Evolutionary conservation across 83 land plant species (phyloP).

Genomic region (Diphasiastrum complanatum): DNA sequence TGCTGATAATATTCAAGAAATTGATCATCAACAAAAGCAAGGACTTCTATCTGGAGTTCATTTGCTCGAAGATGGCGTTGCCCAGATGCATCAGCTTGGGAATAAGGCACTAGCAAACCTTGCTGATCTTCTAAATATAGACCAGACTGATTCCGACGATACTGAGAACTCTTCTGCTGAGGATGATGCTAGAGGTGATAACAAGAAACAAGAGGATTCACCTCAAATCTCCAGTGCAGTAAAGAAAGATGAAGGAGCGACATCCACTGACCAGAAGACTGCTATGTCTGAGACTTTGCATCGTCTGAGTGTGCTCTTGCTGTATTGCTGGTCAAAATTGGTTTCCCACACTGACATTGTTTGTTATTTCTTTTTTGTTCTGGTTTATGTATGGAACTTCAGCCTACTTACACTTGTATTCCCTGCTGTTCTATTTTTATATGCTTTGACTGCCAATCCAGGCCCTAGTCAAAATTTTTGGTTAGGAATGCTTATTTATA

Average conservation of each 20-base stretch:
- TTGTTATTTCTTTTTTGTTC: conserved; percentile 82
- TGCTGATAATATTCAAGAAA: too few species aligned
- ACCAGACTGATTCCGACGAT: conserved; percentile 53
- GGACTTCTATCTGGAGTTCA: conserved; percentile 66
- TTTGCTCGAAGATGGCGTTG: conserved; percentile 81
- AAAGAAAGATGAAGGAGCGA: not conserved
- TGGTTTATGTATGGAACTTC: conserved; percentile 93
- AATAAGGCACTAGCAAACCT: conserved; percentile 84
- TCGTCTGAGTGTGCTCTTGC: conserved; percentile 51
- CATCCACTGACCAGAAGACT: not conserved
- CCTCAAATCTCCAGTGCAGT: not conserved
- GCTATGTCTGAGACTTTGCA: conserved; percentile 42
- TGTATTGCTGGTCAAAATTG: conserved; percentile 59
- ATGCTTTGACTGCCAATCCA: conserved; percentile 92
- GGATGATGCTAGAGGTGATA: conserved; percentile 42
- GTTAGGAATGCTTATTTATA: conserved; percentile 85
- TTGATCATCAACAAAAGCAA: conserved; percentile 16
- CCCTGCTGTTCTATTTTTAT: conserved; percentile 72
- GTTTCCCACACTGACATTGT: conserved; percentile 75
- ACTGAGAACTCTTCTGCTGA: conserved; percentile 45
- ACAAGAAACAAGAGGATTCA: not conserved
- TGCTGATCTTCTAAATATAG: conserved; percentile 67
- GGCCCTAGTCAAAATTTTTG: conserved; percentile 81
- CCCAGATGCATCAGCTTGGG: conserved; percentile 86
- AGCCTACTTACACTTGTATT: conserved; percentile 85